A percentile compares a stretch with the other conserved stretches of the same genome.
Conservation (phyloP, 2,329 filamentous ascomycete species). For the Pseudogymnoascus sp. region DNA sequence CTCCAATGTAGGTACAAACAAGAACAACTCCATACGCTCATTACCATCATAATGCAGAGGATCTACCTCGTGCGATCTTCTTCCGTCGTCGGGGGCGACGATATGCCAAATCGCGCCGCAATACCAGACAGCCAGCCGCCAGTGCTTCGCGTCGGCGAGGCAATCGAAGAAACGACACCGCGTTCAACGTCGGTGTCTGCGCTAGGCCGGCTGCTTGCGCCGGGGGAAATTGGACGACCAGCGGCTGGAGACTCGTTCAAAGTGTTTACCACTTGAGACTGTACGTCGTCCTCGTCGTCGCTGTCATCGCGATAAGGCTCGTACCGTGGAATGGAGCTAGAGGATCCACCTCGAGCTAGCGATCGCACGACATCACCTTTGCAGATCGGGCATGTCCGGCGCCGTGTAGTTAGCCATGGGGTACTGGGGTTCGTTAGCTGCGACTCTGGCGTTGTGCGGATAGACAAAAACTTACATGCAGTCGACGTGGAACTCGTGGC, state of each 20-base stretch:
- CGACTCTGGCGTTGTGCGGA: conserved; percentile 11
- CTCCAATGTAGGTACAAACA: not conserved
- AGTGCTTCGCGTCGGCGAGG: not conserved
- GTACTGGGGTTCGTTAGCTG: conserved; percentile 49
- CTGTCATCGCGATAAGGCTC: conserved; percentile 34
- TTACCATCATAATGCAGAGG: not conserved
- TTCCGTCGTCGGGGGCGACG: not conserved
- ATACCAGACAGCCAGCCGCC: not conserved
- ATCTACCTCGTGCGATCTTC: conserved; percentile 5
- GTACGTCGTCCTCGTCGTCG: conserved; percentile 27
- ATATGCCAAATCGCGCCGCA: not conserved
- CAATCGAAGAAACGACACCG: conserved; percentile 14
- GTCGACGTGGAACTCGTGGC: conserved; percentile 93
- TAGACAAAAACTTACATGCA: conserved; percentile 76
- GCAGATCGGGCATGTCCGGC: conserved; percentile 96
- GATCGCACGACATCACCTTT: conserved; percentile 88
- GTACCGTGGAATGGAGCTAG: conserved; percentile 24
- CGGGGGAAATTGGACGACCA: not conserved
- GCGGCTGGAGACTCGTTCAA: not conserved
- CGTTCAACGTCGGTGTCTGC: conserved; percentile 37
- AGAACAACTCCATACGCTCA: not conserved
- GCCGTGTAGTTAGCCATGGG: conserved; percentile 89
- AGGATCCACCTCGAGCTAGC: conserved; percentile 40
- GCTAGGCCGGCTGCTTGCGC: conserved; percentile 13
- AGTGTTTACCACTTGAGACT: conserved; percentile 1